A percentile compares a stretch with the other conserved stretches of the same genome.
Evolutionary conservation across 371 early-diverging fungal genomes (phyloP).

Genomic region (Lichtheimia corymbifera): DNA sequence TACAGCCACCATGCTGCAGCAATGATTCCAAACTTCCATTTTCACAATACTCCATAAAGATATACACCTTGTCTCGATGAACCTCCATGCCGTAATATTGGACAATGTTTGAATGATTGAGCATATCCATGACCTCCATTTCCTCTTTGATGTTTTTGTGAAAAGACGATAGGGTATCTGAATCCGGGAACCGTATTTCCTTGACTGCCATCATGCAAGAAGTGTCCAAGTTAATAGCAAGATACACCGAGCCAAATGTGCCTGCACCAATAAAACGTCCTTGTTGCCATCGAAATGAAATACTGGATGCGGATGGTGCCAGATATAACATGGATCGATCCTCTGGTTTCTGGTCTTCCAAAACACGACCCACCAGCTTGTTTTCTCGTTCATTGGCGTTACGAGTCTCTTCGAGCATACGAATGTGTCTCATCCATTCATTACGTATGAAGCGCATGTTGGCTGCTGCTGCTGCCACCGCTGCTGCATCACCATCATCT

Average conservation of each 20-base stretch:
- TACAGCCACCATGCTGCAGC: conserved; percentile 77
- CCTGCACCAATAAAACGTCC: conserved; percentile 87
- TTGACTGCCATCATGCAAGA: conserved; percentile 92
- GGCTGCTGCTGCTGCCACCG: conserved; percentile 27
- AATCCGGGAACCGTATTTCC: conserved; percentile 85
- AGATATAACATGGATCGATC: conserved; percentile 76
- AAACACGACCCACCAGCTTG: conserved; percentile 73
- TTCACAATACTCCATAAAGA: conserved; percentile 95
- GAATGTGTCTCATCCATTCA: conserved; percentile 56
- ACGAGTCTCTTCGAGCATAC: conserved; percentile 49
- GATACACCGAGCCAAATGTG: conserved; percentile 84
- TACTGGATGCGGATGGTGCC: conserved; percentile 73
- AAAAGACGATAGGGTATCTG: conserved; percentile 63
- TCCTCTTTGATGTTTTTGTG: conserved; percentile 83
- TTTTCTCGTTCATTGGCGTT: conserved; percentile 53
- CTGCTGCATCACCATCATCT: conserved; percentile 8
- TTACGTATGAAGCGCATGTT: conserved; percentile 43
- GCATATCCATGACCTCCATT: conserved; percentile 89
- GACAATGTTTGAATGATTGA: conserved; percentile 87
- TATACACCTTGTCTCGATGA: conserved; percentile 85
- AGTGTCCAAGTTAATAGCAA: conserved; percentile 82
- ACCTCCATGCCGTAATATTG: conserved; percentile 91
- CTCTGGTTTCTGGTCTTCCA: conserved; percentile 76
- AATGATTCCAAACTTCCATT: conserved; percentile 79
- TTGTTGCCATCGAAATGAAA: conserved; percentile 85